Percentiles rank a stretch among this genome's conserved stretches.
Evolutionary conservation across 1,139 yeast genomes (phyloP).

Genomic region (Diutina ranongensis): DNA sequence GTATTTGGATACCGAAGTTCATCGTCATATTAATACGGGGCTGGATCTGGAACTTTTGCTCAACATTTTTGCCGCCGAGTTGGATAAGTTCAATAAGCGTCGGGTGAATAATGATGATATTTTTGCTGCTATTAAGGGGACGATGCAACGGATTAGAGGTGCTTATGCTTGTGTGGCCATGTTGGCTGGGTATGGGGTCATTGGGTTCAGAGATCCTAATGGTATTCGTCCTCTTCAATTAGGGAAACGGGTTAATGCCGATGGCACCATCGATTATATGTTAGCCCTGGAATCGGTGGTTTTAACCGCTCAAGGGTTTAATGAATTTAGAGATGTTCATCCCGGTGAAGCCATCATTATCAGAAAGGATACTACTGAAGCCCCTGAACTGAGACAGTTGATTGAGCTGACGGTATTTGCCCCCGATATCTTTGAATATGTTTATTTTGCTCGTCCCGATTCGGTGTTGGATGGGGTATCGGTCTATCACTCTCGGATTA

Average conservation of each 20-base stretch:
- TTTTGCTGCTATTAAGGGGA: slow-evolving; percentile 75
- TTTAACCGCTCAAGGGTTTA: slow-evolving; percentile 83
- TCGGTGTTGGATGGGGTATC: slow-evolving; percentile 92
- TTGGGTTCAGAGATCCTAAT: slow-evolving; percentile 95
- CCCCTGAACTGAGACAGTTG: slow-evolving; percentile 79
- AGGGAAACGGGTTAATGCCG: slow-evolving; percentile 63
- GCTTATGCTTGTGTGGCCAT: slow-evolving; percentile 94
- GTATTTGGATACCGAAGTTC: slow-evolving; percentile 85
- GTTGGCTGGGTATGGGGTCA: slow-evolving; percentile 91
- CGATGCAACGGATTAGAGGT: slow-evolving; percentile 73
- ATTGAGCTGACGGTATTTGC: slow-evolving; percentile 70
- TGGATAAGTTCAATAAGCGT: slow-evolving; percentile 84
- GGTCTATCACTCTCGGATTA: slow-evolving; percentile 84
- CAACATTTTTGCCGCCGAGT: slow-evolving; percentile 83
- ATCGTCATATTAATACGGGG: slow-evolving; percentile 95
- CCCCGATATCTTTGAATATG: slow-evolving; percentile 96
- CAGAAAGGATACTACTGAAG: slow-evolving; percentile 46
- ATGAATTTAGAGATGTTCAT: slow-evolving; percentile 63
- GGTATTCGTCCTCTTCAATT: slow-evolving; percentile 86
- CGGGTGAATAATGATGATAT: slow-evolving; percentile 89
- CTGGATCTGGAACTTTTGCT: slow-evolving; percentile 86
- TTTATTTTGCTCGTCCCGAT: slow-evolving; percentile 96
- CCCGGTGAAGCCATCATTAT: slow-evolving; percentile 98
- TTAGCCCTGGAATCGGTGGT: slow-evolving; percentile 94
- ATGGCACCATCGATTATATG: slow-evolving; percentile 86